Evolutionary conservation across 1,139 yeast genomes (phyloP).

Genomic region (Candida frijolesensis): DNA sequence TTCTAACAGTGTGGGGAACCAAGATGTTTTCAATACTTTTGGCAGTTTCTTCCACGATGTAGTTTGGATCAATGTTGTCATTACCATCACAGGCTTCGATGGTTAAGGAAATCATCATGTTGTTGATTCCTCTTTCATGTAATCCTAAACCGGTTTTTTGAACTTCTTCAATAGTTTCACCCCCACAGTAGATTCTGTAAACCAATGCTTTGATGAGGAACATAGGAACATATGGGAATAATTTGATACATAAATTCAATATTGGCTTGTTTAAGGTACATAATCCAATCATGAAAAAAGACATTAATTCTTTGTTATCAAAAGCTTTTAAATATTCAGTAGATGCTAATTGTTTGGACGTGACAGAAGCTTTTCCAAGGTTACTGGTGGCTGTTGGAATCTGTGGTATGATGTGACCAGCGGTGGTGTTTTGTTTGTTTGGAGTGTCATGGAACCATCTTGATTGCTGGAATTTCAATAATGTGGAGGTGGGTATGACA

Average conservation of each 20-base stretch:
- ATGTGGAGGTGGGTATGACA: conserved; percentile 1
- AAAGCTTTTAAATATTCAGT: conserved; percentile 39
- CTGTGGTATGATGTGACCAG: conserved; percentile 10
- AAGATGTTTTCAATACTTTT: conserved; percentile 69
- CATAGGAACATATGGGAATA: conserved; percentile 79
- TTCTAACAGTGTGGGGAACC: conserved; percentile 65
- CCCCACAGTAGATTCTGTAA: conserved; percentile 88
- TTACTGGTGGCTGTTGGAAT: conserved; percentile 1
- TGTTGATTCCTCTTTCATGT: conserved; percentile 74
- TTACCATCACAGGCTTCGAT: conserved; percentile 91
- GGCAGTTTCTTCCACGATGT: conserved; percentile 66
- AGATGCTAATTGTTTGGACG: conserved; percentile 4
- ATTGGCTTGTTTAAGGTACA: conserved; percentile 67
- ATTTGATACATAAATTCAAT: conserved; percentile 58
- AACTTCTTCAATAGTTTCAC: conserved; percentile 74
- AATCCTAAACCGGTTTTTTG: conserved; percentile 68
- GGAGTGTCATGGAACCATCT: conserved; percentile 23
- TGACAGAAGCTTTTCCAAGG: background rate
- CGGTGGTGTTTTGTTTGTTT: conserved; percentile 18
- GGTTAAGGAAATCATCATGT: conserved; percentile 92
- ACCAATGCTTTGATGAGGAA: conserved; percentile 70
- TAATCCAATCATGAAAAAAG: conserved; percentile 66
- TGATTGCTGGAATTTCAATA: background rate
- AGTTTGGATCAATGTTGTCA: conserved; percentile 59
- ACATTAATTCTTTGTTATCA: conserved; percentile 49